phyloP scores from a whole-genome alignment of 129 eudicot species.

The Arctium minus region DNA sequence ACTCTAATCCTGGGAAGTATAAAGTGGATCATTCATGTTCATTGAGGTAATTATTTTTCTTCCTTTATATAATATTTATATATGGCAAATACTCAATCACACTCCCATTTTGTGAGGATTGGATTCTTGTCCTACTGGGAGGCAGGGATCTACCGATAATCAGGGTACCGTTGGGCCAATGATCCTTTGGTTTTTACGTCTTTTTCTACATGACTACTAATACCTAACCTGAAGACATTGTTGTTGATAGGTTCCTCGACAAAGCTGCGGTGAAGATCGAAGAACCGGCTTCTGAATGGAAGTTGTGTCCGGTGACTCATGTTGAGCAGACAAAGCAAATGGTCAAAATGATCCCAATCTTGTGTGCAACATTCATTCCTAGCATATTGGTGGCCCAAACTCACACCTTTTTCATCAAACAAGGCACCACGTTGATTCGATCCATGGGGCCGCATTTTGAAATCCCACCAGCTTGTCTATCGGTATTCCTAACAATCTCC shows the following conservation, averaged over 20 bases:
- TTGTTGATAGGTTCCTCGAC: constrained; percentile 38
- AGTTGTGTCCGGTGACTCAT: constrained; percentile 49
- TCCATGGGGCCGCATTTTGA: constrained; percentile 48
- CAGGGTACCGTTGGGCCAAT: background rate
- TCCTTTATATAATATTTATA: background rate
- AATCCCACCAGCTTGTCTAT: constrained; percentile 64
- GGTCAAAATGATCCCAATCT: constrained; percentile 54
- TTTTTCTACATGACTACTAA: background rate
- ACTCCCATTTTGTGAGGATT: background rate
- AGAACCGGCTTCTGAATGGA: constrained; percentile 35
- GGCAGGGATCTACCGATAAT: background rate
- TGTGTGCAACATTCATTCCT: constrained; percentile 40
- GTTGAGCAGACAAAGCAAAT: constrained; percentile 67
- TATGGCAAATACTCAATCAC: background rate
- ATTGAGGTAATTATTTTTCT: constrained; percentile 29
- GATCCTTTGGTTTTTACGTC: background rate
- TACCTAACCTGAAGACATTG: background rate
- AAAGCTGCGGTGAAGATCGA: constrained; percentile 45
- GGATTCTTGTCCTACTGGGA: background rate
- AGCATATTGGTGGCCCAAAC: constrained; percentile 43
- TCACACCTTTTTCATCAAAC: constrained; percentile 55
- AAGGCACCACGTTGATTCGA: constrained; percentile 54
- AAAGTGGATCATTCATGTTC: constrained; percentile 46
- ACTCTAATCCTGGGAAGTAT: constrained; percentile 38
- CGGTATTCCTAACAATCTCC: constrained; percentile 51